These are phyloP conservation scores for Linum trigynum DNA, from an alignment of 345 rosid genomes.

Conservation along the genomic window DNA sequence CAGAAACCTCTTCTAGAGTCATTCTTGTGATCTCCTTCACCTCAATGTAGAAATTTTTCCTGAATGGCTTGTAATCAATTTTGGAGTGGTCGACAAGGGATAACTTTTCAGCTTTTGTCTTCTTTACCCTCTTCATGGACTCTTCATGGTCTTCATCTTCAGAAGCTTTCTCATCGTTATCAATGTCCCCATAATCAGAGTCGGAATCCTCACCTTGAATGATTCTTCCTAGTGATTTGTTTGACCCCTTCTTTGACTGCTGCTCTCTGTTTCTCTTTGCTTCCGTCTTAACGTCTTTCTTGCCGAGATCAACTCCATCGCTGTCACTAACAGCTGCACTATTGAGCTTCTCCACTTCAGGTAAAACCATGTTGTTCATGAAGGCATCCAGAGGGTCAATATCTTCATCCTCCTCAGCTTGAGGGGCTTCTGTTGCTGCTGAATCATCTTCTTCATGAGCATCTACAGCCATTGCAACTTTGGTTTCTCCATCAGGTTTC, in stretches of 20 bases:
- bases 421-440: constrained; percentile 30
- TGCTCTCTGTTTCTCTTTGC: constrained; percentile 32
- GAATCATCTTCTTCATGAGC: constrained; percentile 20
- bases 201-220: constrained; percentile 90
- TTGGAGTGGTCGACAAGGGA: constrained; percentile 89
- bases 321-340: constrained; percentile 29
- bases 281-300: constrained; percentile 28
- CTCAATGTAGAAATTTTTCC: constrained; percentile 81
- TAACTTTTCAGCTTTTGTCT: constrained; percentile 87
- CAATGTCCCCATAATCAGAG: constrained; percentile 61
- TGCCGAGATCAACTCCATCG: constrained; percentile 15
- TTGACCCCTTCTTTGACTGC: constrained; percentile 40
- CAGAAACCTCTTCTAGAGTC: constrained; percentile 70
- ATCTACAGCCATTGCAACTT: constrained; percentile 45
- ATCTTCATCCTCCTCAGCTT: constrained; percentile 50
- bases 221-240: constrained; percentile 75
- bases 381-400: constrained; percentile 95
- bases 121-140: constrained; percentile 97
- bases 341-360: constrained; percentile 77
- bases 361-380: constrained; percentile 85
- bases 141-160: constrained; percentile 92
- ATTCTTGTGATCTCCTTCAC: constrained; percentile 78
- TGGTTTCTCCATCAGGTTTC: constrained; percentile 32
- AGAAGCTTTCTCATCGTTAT: constrained; percentile 47
- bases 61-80: constrained; percentile 71